Conservation (phyloP, 257 asterid genomes). For the Hygrophila difformis region DNA sequence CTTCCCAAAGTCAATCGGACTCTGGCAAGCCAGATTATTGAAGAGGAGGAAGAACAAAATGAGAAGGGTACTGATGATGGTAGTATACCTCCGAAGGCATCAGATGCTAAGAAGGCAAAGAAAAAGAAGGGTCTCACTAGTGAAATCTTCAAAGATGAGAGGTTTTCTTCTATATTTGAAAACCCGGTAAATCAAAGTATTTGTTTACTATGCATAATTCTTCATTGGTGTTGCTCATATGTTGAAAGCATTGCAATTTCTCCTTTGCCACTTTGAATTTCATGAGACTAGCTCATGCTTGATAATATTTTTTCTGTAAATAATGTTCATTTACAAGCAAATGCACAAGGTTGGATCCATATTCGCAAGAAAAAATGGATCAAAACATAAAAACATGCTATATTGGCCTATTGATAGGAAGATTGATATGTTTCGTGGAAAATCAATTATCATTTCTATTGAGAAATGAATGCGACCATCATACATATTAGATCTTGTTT, state of each 20-base stretch:
- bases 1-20: conserved; percentile 71
- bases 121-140: conserved; percentile 72
- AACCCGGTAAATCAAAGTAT: conserved; percentile 38
- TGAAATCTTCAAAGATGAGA: conserved; percentile 59
- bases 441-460: too few relatives aligned
- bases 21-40: conserved; percentile 44
- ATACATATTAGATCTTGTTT: conserved; percentile 3
- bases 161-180: conserved; percentile 55
- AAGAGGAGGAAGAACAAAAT: conserved; percentile 61
- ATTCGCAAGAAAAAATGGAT: too few relatives aligned
- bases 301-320: too few relatives aligned
- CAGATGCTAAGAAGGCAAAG: conserved; percentile 63
- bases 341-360: too few relatives aligned
- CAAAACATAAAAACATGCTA: too few relatives aligned
- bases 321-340: too few relatives aligned
- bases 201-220: background rate
- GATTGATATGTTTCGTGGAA: background rate
- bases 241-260: background rate
- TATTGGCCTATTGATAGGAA: too few relatives aligned
- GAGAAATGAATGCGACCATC: too few relatives aligned
- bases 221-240: background rate
- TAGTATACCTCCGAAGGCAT: conserved; percentile 33
- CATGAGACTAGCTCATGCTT: background rate
- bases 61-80: conserved; percentile 37
- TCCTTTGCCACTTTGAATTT: background rate